A percentile compares a stretch with the other conserved stretches of the same genome.
phyloP scores from a whole-genome alignment of 495 filamentous ascomycete genomes.

The Bacidia rubella region DNA sequence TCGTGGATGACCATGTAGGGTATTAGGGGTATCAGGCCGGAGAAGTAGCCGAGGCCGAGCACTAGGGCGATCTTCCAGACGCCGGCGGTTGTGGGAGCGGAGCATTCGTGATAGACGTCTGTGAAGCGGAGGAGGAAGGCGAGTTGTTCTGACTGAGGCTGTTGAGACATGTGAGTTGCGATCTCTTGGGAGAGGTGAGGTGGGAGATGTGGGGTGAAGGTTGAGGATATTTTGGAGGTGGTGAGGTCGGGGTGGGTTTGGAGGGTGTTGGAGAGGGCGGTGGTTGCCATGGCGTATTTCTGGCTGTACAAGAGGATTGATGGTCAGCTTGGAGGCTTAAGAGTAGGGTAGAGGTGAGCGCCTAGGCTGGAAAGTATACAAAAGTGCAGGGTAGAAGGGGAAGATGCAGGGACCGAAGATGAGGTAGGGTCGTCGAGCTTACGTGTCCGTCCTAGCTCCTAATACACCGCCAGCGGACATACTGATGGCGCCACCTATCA shows the following conservation, averaged over 20 bases:
- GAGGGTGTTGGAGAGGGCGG: conserved; percentile 26
- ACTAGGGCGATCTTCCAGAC: conserved; percentile 48
- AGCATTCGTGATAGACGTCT: conserved; percentile 29
- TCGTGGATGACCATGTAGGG: conserved; percentile 60
- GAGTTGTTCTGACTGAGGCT: conserved; percentile 28
- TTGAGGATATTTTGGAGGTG: conserved; percentile 29
- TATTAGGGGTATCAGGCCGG: conserved; percentile 57
- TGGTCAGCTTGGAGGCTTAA: neutral
- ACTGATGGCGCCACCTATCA: conserved; percentile 45
- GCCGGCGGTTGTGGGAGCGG: conserved; percentile 36
- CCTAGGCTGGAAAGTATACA: neutral
- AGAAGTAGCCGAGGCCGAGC: conserved; percentile 57
- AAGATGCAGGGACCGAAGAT: neutral
- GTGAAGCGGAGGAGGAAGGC: conserved; percentile 38
- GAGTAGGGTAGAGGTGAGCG: neutral
- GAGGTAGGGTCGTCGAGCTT: conserved; percentile 13
- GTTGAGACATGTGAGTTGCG: conserved; percentile 35
- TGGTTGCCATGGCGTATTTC: conserved; percentile 36
- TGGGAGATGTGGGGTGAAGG: conserved; percentile 44
- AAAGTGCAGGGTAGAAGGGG: neutral
- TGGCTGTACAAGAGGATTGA: conserved; percentile 21
- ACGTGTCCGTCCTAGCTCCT: conserved; percentile 58
- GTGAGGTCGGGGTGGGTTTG: conserved; percentile 19
- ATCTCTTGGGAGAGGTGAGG: conserved; percentile 32
- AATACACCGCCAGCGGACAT: conserved; percentile 50